A percentile compares a stretch with the other conserved stretches of the same genome.
Conservation (phyloP, 2,329 filamentous ascomycete genomes). For the Catunica adiposa region DNA sequence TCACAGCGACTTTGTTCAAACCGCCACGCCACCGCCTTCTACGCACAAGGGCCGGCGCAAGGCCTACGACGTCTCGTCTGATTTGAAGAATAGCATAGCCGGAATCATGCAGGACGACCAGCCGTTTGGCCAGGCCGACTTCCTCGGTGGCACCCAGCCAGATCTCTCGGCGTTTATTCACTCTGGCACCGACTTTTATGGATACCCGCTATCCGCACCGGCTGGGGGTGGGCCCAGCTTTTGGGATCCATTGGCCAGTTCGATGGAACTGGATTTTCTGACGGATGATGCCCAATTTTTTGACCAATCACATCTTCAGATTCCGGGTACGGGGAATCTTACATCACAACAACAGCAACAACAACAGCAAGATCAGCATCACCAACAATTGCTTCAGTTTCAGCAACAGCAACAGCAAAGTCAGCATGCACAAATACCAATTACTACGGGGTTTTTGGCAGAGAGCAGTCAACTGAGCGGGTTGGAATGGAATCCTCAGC, state of each 20-base stretch:
- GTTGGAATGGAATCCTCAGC: slow-evolving; percentile 5
- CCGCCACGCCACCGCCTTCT: slow-evolving; percentile 43
- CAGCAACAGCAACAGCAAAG: slow-evolving; percentile 9
- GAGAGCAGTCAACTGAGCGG: background rate
- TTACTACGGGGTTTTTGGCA: background rate
- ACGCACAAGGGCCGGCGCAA: slow-evolving; percentile 27
- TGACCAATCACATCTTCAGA: slow-evolving; percentile 18
- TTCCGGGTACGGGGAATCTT: slow-evolving; percentile 18
- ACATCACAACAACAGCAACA: slow-evolving; percentile 16
- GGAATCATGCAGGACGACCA: slow-evolving; percentile 42
- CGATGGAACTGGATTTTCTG: slow-evolving; percentile 44
- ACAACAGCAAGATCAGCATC: slow-evolving; percentile 16
- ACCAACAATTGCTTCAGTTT: slow-evolving; percentile 15
- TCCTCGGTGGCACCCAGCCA: slow-evolving; percentile 31
- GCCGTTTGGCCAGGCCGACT: slow-evolving; percentile 35
- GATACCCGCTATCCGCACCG: slow-evolving; percentile 43
- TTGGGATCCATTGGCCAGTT: slow-evolving; percentile 31
- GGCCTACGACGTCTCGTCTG: slow-evolving; percentile 16
- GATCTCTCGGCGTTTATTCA: slow-evolving; percentile 32
- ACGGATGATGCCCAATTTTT: slow-evolving; percentile 29
- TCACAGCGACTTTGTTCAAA: slow-evolving; percentile 25
- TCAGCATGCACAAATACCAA: slow-evolving; percentile 10
- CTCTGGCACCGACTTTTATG: slow-evolving; percentile 38
- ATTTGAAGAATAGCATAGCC: background rate
- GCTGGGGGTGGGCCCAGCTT: slow-evolving; percentile 35